phyloP scores from a whole-genome alignment of 1,284 basidiomycete genomes.

The Microbotryomycetes sp. region DNA sequence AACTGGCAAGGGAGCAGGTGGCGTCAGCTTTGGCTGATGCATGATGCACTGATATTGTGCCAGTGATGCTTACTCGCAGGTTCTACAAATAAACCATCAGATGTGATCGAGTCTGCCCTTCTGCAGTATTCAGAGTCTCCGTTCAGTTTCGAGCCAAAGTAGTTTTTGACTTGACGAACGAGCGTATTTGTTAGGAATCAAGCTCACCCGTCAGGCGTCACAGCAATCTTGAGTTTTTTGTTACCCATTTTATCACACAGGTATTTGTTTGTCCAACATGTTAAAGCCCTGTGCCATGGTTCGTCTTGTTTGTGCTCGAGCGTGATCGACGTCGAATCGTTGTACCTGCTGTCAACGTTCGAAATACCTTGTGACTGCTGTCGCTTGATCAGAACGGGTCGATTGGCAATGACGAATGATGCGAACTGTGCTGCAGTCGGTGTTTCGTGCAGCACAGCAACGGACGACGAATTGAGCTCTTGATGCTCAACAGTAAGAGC shows the following conservation, averaged over 20 bases:
- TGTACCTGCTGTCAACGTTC: too few species aligned
- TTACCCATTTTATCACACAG: constrained; percentile 54
- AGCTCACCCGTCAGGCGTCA: constrained; percentile 73
- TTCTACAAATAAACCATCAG: constrained; percentile 67
- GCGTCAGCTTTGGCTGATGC: not conserved
- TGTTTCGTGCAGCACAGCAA: constrained; percentile 52
- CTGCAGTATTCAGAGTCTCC: constrained; percentile 44
- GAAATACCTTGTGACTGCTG: too few species aligned
- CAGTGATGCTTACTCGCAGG: constrained; percentile 45
- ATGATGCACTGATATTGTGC: too few species aligned
- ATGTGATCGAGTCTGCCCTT: constrained; percentile 64
- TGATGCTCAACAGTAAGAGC: constrained; percentile 15
- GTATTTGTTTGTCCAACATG: constrained; percentile 59
- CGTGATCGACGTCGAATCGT: too few species aligned
- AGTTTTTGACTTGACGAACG: not conserved
- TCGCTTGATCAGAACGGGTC: constrained; percentile 63
- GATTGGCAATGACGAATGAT: constrained; percentile 61
- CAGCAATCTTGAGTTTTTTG: constrained; percentile 59
- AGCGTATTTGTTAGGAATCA: constrained; percentile 2
- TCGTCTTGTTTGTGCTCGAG: too few species aligned
- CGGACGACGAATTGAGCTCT: constrained; percentile 61
- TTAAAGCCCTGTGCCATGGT: constrained; percentile 25
- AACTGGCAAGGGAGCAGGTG: constrained; percentile 4
- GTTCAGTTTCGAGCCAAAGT: not conserved
- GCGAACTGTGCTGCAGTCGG: constrained; percentile 69